Base-by-base conservation (phyloP, 371 early-diverging fungal genomes). In the Mortierella sp. region DNA sequence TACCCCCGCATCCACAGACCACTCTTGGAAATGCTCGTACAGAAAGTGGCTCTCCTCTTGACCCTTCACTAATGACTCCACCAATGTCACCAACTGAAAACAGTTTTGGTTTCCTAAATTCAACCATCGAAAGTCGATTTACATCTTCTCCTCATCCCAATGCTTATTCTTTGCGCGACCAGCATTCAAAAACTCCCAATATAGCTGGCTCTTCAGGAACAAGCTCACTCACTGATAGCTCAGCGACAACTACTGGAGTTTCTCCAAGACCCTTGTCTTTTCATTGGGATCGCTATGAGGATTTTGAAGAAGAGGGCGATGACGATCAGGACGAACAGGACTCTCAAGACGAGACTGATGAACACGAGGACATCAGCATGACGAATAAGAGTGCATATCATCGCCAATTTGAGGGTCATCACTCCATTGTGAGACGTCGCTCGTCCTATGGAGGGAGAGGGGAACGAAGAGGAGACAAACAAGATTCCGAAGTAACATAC, bases 61-160 rank as follows among this genome's bases (percentile, higher is more conserved):
- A 78, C 57, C 65, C 71, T 22, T 64, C 77, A 0, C 51, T 80
- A 47, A 80, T 80, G 74, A 80, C 80, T 19, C 80, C 80, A 0
- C 80, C 80, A n/a, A 74, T 74, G 80, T 80, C 80, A 3, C 80
- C 80, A 28, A 80, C 80, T 5, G 75, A 80, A n/a, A 54, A 43
- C 31, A 55, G 70, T 34, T 74, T 74, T 64, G 66, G 35, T 15
- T 64, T 71, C 61, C 60, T 70, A 42, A 49, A 19, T 40, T 64
- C 78, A 13, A 64, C 69, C 26, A 74, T 74, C 49, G 70, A 73
- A 23, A 53, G 67, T 19, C 73, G 70, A 3, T 64, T 72, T 28
- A 61, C 70, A 5, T 56, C 65, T 22, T 62, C 64, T 5, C 54
- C 63, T 23, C 64, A 56, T 10, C 61, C 45, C 31, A n/a, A 56